phyloP scores from a whole-genome alignment of 257 asterid species.

The Nicotiana knightiana region DNA sequence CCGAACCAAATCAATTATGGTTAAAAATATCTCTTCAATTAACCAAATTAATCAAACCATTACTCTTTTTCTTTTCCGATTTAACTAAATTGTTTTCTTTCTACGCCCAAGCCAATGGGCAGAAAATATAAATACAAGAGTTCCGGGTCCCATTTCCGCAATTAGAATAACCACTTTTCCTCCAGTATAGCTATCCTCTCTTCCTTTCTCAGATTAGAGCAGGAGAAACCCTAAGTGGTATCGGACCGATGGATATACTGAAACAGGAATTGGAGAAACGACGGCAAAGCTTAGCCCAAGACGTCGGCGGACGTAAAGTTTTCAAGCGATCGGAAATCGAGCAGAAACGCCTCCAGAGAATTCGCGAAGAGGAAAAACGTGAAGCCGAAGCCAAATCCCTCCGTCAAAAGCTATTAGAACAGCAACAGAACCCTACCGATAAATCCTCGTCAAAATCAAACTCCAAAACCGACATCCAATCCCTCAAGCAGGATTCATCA shows the following conservation, averaged over 20 bases:
- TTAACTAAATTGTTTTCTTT: too few species aligned
- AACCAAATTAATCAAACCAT: too few species aligned
- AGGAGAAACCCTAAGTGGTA: neutral
- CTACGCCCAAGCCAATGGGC: neutral
- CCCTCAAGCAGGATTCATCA: slow-evolving; percentile 44
- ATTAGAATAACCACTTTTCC: neutral
- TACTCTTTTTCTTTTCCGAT: too few species aligned
- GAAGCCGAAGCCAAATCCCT: slow-evolving; percentile 77
- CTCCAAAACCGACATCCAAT: slow-evolving; percentile 42
- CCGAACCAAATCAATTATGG: too few species aligned
- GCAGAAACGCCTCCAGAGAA: slow-evolving; percentile 75
- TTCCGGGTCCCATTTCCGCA: neutral
- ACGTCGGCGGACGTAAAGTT: slow-evolving; percentile 57
- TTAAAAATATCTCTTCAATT: too few species aligned
- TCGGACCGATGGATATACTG: slow-evolving; percentile 55
- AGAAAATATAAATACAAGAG: neutral
- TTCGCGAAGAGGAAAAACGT: slow-evolving; percentile 80
- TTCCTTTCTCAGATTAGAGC: neutral
- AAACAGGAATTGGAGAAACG: slow-evolving; percentile 72
- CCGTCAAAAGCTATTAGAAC: slow-evolving; percentile 42
- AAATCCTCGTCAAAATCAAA: slow-evolving; percentile 36
- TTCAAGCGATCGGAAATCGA: slow-evolving; percentile 96
- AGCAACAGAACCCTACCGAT: slow-evolving; percentile 17
- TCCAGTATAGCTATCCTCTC: neutral
- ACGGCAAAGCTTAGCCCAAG: slow-evolving; percentile 54